Base-by-base conservation (phyloP, 1,139 yeast genomes). In the Kodamaea arcana region DNA sequence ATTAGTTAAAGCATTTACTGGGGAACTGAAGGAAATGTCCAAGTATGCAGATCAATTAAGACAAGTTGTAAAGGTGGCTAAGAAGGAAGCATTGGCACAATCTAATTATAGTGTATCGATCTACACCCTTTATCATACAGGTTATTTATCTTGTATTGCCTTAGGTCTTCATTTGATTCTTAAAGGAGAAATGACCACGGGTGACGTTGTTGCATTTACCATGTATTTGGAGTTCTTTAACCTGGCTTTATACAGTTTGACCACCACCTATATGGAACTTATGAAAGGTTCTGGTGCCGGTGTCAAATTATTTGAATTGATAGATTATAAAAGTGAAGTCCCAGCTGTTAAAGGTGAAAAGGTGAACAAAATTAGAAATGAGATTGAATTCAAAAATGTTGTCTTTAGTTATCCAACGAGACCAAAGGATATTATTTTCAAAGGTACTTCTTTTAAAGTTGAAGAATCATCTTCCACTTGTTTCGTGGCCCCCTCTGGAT, bases 401-500 rank as follows among this genome's bases (percentile, higher is more conserved):
- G 69, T 64, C 2, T 90, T 90, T 60, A 68, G 80, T 37, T 90
- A 90, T 56, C 96, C 97, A n/a, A 80, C 95, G 1, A 74, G 97
- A 41, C 85, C 85, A n/a, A 76, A 80, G 39, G 86, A 83, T 35
- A 57, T 62, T 30, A 80, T 90, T 12, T 80, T 90, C 53, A 59
- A 78, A 15, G 74, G 76, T n/a, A 71, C 88, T 49, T 64, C 73
- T 26, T 72, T 88, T 35, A 66, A 60, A 9, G 72, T 88, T 24
- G 58, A 69, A 11, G 75, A 84, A 3, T 88, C 92, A 12, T 81
- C 87, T 36, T 85, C 87, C 40, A 80, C 92, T 5, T 92, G 96
- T 51, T 72, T 88, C 35, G 96, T 87, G 12, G 97, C 97, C 1
- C 85, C 92, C 12, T 84, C 95, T 14, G 97, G 97, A 1, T 81